Base-by-base conservation (phyloP, 208 protist genomes). In the Herpetomonas samuelpessoai region DNA sequence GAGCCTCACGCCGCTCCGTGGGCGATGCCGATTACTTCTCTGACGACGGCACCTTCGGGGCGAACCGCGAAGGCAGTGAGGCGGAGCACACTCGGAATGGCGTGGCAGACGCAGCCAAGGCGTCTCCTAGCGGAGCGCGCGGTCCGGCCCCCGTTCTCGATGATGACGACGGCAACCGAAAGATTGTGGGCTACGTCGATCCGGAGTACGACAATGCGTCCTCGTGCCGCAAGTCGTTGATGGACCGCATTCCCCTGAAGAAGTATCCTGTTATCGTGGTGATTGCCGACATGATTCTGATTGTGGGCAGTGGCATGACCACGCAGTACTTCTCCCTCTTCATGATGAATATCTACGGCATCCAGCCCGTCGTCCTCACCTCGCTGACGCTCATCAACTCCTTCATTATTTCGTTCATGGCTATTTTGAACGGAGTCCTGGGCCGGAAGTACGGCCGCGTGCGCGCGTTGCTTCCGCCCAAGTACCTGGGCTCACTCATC, bases 321-420 rank as follows among this genome's bases (percentile, higher is more conserved):
- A 87, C 72, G 46, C 74, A 80, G 68, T 91, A 91, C 69, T 85
- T 91, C 39, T 62, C 74, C 0, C 70, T 91, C 2, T 91, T 91
- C 59, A 83, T 91, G 80, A 91, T 91, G 73, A 38, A 68, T 16
- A 25, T 68, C n/a, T 91, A 87, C 59, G 29, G 57, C 50, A 66
- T 81, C 1, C 57, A 59, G 18, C 83, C 79, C 12, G 55, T 77
- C 22, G 55, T 60, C 18, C 68, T 87, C 53, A 56, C 69, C 14
- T 54, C 63, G 24, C 52, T 91, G 49, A 81, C 77, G 29, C 38
- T 86, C 21, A 35, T 58, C 65, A 80, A 72, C 66, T 66, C 79
- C 2, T 26, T 83, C 2, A 38, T 80, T 21, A 83, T 86, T 41
- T 68, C 77, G 2, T 30, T 69, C 16, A 59, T 91, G 56, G 83